These are phyloP conservation scores for Danielozyma ontarioensis DNA, from an alignment of 805 yeast species.

Conservation along the genomic window DNA sequence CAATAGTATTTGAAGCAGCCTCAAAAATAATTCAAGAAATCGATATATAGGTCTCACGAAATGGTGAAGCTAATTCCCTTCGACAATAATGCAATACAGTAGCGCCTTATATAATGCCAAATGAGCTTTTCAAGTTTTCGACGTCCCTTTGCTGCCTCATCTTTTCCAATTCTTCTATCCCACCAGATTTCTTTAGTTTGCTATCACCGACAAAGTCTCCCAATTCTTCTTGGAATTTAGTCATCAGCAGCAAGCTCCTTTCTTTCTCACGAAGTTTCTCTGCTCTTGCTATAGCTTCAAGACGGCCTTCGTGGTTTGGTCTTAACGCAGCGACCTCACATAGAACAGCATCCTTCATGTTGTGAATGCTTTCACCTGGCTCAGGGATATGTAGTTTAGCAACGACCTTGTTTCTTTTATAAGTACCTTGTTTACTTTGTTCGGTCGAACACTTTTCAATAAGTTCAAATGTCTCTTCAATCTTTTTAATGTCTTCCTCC, in stretches of 20 bases:
- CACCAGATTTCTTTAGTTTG: constrained; percentile 78
- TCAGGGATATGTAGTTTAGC: constrained; percentile 46
- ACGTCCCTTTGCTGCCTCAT: constrained; percentile 62
- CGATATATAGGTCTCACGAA: too few relatives aligned
- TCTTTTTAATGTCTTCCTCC: constrained; percentile 73
- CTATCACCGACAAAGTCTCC: constrained; percentile 78
- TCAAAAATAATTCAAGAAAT: too few relatives aligned
- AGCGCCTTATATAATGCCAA: neutral
- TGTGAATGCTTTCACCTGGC: constrained; percentile 58
- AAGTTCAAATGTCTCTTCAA: constrained; percentile 73
- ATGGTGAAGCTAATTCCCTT: too few relatives aligned
- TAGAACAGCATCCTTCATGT: constrained; percentile 71
- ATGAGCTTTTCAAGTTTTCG: constrained; percentile 57
- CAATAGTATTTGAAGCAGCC: too few relatives aligned
- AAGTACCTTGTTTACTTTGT: constrained; percentile 57
- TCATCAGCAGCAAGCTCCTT: constrained; percentile 47
- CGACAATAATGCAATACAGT: too few relatives aligned
- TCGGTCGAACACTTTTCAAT: constrained; percentile 80
- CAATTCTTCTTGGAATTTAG: constrained; percentile 79
- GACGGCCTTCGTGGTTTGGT: constrained; percentile 80
- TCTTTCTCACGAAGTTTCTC: constrained; percentile 76
- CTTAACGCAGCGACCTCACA: constrained; percentile 70
- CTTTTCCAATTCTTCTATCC: constrained; percentile 81
- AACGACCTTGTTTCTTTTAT: constrained; percentile 30
- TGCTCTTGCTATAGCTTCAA: constrained; percentile 86